Evolutionary conservation across 495 filamentous ascomycete genomes (phyloP), one percentile per base, ranked within the genome.

Genomic region (Hypoxylon rickii): DNA sequence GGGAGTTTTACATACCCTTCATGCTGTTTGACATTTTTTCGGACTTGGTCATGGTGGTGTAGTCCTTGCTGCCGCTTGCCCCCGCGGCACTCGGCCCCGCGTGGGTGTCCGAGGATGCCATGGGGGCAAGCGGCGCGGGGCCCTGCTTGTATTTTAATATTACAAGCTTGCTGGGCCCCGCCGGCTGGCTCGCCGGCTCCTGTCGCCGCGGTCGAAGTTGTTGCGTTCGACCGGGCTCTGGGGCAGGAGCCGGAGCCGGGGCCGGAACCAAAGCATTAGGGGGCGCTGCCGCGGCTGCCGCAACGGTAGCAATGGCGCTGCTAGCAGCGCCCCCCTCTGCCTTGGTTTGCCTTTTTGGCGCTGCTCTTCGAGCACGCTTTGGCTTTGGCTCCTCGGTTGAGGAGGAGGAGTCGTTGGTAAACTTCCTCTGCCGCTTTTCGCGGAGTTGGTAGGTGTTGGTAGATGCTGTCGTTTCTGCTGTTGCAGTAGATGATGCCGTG

Each of bases 21-120:
- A 79, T 79, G 1, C 76, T 78, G 32, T 56, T 66, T 1, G 70
- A 74, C 77, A 79, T 79, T 66, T 79, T 79, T 63, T 79, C 77
- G 6, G 74, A 77, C 60, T 79, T 79, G 34, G 73, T 79, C 77
- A 79, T 78, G 26, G 73, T 65, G 3, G 70, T 62, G 58, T 79
- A 79, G 32, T 73, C 70, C 61, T 79, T 79, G 21, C 66, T 63
- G 18, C 58, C 31, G 13, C 46, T 46, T 13, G 54, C 36, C 7
- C 46, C 61, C n/a, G 61, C 26, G n/a, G n/a, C n/a, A n/a, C 18
- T 64, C 66, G 40, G 40, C 46, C n/a, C n/a, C n/a, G n/a, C n/a
- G n/a, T n/a, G n/a, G n/a, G n/a, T n/a, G n/a, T n/a, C n/a, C n/a
- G n/a, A n/a, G n/a, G n/a, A n/a, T n/a, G n/a, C n/a, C n/a, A n/a